These are phyloP conservation scores for Macadamia tetraphylla DNA, from an alignment of 164 flowering plant genomes.

Conservation along the genomic window DNA sequence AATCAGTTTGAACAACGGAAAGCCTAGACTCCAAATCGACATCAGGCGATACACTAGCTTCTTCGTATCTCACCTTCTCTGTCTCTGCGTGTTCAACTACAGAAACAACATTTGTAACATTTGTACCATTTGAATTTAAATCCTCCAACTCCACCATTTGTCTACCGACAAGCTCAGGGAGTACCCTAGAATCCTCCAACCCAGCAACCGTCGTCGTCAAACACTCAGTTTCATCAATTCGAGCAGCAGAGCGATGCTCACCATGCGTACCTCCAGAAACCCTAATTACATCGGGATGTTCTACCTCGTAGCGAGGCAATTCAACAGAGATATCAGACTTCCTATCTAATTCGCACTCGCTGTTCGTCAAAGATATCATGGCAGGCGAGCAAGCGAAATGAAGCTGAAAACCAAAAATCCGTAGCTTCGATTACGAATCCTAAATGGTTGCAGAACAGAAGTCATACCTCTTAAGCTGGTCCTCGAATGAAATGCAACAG, in stretches of 20 bases:
- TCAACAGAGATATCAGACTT: slow-evolving; percentile 5
- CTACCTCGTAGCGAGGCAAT: neutral
- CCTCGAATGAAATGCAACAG: neutral
- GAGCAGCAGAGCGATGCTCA: neutral
- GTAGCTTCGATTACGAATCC: slow-evolving; percentile 3
- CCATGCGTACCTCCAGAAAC: slow-evolving; percentile 4
- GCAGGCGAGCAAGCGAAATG: neutral
- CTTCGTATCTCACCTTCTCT: slow-evolving; percentile 7
- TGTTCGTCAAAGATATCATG: slow-evolving; percentile 9
- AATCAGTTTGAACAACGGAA: too few relatives aligned
- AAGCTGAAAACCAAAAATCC: neutral
- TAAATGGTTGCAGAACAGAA: slow-evolving; percentile 1
- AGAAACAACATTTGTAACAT: too few relatives aligned
- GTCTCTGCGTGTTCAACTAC: neutral
- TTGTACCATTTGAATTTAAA: too few relatives aligned
- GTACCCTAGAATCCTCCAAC: neutral
- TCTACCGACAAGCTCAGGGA: too few relatives aligned
- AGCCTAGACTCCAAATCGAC: neutral
- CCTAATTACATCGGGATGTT: neutral
- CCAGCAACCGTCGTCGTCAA: too few relatives aligned
- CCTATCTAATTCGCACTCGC: slow-evolving; percentile 7
- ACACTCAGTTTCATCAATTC: neutral
- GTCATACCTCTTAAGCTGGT: neutral
- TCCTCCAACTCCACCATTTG: too few relatives aligned
- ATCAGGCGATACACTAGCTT: neutral